These are phyloP conservation scores for Cutaneotrichosporon sp. DNA, from an alignment of 1,284 basidiomycete genomes.

Conservation along the genomic window DNA sequence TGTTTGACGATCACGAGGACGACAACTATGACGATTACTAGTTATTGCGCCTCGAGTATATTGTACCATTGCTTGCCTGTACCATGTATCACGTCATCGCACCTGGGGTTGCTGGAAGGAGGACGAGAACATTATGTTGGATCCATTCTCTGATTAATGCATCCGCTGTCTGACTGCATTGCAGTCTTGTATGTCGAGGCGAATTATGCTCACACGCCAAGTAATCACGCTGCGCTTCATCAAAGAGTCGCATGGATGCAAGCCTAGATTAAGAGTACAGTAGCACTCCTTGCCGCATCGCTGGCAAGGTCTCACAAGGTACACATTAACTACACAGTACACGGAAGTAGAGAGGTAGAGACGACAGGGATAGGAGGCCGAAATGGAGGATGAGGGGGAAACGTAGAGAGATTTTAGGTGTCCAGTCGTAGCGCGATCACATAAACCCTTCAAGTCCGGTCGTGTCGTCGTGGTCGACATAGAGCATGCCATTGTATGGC, in stretches of 20 bases:
- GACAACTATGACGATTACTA: slow-evolving; percentile 47
- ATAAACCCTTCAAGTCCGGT: slow-evolving; percentile 7
- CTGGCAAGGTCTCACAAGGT: background rate
- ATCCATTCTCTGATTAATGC: no score
- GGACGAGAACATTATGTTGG: no score
- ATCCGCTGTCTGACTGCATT: background rate
- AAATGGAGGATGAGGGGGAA: background rate
- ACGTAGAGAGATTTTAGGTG: background rate
- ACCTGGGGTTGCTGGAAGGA: background rate
- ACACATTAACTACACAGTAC: slow-evolving; percentile 13
- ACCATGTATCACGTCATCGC: background rate
- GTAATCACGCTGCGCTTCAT: background rate
- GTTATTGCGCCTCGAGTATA: background rate
- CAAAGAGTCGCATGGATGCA: background rate
- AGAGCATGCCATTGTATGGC: slow-evolving; percentile 28
- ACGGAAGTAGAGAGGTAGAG: background rate
- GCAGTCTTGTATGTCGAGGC: no score
- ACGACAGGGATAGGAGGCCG: background rate
- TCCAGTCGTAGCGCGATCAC: background rate
- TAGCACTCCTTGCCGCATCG: background rate
- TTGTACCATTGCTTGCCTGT: background rate
- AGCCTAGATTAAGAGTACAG: slow-evolving; percentile 10
- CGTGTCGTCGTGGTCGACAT: slow-evolving; percentile 21
- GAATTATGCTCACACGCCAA: background rate
- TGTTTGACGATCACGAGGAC: slow-evolving; percentile 50